Conservation (phyloP, 495 filamentous ascomycete species). For the Trichoderma gamsii region DNA sequence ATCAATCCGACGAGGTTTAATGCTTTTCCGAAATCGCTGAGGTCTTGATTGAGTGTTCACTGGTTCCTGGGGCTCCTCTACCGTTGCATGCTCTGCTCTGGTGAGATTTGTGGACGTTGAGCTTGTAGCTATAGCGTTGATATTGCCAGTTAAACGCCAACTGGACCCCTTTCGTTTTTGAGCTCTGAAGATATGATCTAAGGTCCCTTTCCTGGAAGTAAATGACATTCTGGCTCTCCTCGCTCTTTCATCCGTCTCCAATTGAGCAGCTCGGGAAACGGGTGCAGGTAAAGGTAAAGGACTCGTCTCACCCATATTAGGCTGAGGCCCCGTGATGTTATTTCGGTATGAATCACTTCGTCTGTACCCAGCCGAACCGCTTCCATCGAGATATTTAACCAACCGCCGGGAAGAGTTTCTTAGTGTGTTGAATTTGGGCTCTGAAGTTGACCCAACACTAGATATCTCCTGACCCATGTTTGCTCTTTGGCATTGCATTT, state of each 20-base stretch:
- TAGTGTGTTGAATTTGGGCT: neutral
- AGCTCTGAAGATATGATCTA: conserved; percentile 44
- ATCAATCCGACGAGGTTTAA: conserved; percentile 49
- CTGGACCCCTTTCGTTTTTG: conserved; percentile 28
- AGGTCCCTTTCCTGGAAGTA: conserved; percentile 35
- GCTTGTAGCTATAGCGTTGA: neutral
- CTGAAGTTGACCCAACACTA: neutral
- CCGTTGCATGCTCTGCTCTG: conserved; percentile 24
- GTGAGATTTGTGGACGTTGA: neutral
- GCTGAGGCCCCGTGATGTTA: no score
- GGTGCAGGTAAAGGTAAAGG: conserved; percentile 18
- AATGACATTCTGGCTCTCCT: conserved; percentile 28
- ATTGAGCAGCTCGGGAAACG: conserved; percentile 38
- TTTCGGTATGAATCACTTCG: neutral
- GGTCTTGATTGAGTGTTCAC: conserved; percentile 21
- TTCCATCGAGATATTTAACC: neutral
- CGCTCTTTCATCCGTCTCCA: conserved; percentile 37
- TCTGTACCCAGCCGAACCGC: neutral
- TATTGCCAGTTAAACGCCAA: neutral
- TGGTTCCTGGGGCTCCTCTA: conserved; percentile 25
- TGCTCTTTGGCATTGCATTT: neutral
- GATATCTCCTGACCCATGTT: neutral
- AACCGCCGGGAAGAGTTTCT: neutral
- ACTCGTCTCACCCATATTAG: neutral
- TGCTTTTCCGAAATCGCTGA: conserved; percentile 39